Percentiles rank a stretch among this genome's conserved stretches.
phyloP scores from a whole-genome alignment of 1,284 basidiomycete species.

The Volvariella surrecta region DNA sequence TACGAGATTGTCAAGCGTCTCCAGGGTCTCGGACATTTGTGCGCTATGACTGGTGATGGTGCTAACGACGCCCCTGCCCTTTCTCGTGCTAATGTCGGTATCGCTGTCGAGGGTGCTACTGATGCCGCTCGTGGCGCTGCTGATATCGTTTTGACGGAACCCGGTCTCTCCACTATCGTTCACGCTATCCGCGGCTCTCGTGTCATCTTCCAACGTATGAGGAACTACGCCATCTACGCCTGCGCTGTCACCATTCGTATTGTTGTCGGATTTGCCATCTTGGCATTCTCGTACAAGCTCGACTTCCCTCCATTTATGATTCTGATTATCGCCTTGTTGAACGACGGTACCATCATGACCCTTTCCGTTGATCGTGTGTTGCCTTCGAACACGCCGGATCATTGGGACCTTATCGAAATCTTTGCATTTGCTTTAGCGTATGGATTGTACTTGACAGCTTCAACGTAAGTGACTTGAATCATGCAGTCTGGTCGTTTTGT shows the following conservation, averaged over 20 bases:
- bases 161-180: constrained; percentile 94
- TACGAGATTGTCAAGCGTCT: constrained; percentile 83
- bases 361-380: constrained; percentile 95
- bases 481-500: constrained; percentile 2
- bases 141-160: constrained; percentile 92
- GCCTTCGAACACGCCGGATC: constrained; percentile 86
- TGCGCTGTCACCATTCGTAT: constrained; percentile 97
- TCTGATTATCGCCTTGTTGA: constrained; percentile 92
- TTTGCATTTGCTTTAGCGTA: constrained; percentile 94
- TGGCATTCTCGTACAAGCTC: constrained; percentile 93
- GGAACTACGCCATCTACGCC: constrained; percentile 91
- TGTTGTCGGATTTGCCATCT: constrained; percentile 93
- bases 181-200: constrained; percentile 94
- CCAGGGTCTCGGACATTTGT: constrained; percentile 83
- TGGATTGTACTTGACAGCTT: constrained; percentile 86
- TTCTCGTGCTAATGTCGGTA: constrained; percentile 93
- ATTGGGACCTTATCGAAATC: constrained; percentile 95
- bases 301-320: constrained; percentile 99
- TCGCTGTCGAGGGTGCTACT: constrained; percentile 94
- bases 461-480: constrained; percentile 83
- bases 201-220: constrained; percentile 97
- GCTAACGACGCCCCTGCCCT: constrained; percentile 94
- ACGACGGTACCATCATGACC: constrained; percentile 99
- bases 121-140: constrained; percentile 94
- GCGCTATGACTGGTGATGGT: constrained; percentile 95